Conservation (phyloP, 169 alveolate species). For the Eimeria maxima region DNA sequence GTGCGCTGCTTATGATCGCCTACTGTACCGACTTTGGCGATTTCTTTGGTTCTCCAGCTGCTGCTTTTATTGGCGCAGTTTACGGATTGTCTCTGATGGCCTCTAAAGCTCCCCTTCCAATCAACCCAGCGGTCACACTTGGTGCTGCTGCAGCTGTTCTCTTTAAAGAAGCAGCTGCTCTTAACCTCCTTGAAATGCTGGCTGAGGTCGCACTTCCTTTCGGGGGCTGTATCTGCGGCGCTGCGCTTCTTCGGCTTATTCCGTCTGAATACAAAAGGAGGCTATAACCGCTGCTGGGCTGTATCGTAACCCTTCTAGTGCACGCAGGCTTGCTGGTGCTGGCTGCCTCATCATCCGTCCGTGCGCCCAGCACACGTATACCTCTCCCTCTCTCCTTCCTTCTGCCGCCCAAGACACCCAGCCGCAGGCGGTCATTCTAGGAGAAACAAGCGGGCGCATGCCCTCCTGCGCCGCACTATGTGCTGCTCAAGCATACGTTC, state of each 20-base stretch:
- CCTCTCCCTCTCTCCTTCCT: too few relatives aligned
- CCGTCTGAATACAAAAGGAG: constrained; percentile 20
- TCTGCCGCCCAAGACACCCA: too few relatives aligned
- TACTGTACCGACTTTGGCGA: constrained; percentile 33
- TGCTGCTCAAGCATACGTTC: too few relatives aligned
- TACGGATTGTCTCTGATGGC: constrained; percentile 7
- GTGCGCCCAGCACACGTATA: too few relatives aligned
- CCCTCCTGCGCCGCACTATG: too few relatives aligned
- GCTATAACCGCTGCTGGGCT: background rate
- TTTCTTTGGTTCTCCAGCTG: constrained; percentile 31
- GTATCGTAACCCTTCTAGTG: background rate
- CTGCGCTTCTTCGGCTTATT: background rate
- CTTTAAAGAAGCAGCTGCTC: background rate
- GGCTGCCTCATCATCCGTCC: too few relatives aligned
- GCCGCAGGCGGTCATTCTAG: too few relatives aligned
- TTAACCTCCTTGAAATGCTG: background rate
- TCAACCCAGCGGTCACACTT: too few relatives aligned
- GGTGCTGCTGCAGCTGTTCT: background rate
- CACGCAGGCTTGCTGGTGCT: too few relatives aligned
- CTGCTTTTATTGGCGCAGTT: constrained; percentile 5
- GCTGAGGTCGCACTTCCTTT: background rate
- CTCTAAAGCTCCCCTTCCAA: background rate
- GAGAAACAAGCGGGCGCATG: too few relatives aligned
- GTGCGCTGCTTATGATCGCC: background rate
- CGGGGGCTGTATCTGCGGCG: constrained; percentile 6